A percentile compares a stretch with the other conserved stretches of the same genome.
These are phyloP conservation scores for Primulina eburnea DNA, from an alignment of 257 asterid genomes.

Conservation along the genomic window DNA sequence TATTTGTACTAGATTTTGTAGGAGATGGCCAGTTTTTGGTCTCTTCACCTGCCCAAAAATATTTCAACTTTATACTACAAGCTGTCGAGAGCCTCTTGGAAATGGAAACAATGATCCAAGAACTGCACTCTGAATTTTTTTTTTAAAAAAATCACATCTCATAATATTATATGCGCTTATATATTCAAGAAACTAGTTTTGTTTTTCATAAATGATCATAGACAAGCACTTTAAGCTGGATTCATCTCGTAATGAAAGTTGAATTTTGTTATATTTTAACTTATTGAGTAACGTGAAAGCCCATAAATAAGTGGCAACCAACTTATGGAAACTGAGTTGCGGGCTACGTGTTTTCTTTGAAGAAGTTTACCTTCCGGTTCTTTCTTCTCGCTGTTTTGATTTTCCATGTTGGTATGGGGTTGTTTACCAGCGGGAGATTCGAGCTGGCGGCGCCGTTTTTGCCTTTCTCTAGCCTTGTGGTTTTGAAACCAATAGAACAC, in stretches of 20 bases:
- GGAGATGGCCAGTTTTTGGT: constrained; percentile 76
- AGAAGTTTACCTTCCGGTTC: constrained; percentile 37
- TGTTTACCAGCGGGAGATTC: constrained; percentile 31
- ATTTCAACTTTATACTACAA: constrained; percentile 59
- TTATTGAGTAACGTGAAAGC: too few relatives aligned
- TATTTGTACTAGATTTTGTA: constrained; percentile 52
- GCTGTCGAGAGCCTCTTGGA: constrained; percentile 18
- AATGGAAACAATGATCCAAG: constrained; percentile 34
- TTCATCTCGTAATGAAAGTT: too few relatives aligned
- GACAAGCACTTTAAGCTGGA: too few relatives aligned
- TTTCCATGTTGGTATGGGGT: background rate
- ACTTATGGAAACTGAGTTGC: too few relatives aligned
- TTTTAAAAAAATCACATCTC: too few relatives aligned
- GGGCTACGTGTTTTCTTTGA: too few relatives aligned
- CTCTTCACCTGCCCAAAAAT: constrained; percentile 64
- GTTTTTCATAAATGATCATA: too few relatives aligned
- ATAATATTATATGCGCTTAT: too few relatives aligned
- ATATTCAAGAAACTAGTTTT: too few relatives aligned
- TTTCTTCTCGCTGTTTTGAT: constrained; percentile 34
- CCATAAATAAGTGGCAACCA: too few relatives aligned
- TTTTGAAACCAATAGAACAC: constrained; percentile 97
- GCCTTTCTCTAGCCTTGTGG: constrained; percentile 92
- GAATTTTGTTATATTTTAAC: too few relatives aligned
- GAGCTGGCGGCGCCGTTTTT: constrained; percentile 79
- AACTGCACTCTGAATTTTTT: background rate